These are phyloP conservation scores for Achlya hypogyna DNA, from an alignment of 352 stramenopile genomes.

Conservation along the genomic window DNA sequence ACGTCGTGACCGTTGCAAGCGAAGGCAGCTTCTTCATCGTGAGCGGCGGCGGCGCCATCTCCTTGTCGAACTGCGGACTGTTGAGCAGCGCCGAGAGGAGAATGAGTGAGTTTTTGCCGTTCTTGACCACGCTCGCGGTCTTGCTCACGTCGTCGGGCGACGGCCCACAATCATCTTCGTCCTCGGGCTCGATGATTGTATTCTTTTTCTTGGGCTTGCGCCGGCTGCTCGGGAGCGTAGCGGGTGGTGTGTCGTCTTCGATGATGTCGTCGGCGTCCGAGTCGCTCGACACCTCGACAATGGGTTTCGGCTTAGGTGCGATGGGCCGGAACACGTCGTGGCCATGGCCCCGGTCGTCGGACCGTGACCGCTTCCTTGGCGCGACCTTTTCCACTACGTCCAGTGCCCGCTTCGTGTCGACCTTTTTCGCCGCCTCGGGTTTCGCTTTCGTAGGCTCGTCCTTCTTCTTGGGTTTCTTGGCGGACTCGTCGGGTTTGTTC, in stretches of 20 bases:
- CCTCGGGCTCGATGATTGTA: background rate
- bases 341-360: background rate
- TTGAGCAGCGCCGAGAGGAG: conserved; percentile 17
- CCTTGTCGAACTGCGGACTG: conserved; percentile 8
- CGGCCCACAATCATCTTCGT: conserved; percentile 4
- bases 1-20: background rate
- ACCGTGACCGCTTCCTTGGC: background rate
- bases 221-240: background rate
- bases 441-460: background rate
- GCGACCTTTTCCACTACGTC: background rate
- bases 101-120: conserved; percentile 14
- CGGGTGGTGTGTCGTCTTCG: background rate
- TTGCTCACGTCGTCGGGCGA: background rate
- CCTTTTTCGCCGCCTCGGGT: background rate
- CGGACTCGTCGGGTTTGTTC: background rate
- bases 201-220: conserved; percentile 6
- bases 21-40: background rate
- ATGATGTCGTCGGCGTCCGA: background rate
- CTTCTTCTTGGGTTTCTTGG: background rate
- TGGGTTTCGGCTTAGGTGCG: conserved; percentile 1
- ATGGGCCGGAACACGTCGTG: background rate
- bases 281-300: background rate
- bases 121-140: background rate
- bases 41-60: background rate
- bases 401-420: background rate